phyloP scores from a whole-genome alignment of 2,329 filamentous ascomycete species.

The Grosmannia clavigera region DNA sequence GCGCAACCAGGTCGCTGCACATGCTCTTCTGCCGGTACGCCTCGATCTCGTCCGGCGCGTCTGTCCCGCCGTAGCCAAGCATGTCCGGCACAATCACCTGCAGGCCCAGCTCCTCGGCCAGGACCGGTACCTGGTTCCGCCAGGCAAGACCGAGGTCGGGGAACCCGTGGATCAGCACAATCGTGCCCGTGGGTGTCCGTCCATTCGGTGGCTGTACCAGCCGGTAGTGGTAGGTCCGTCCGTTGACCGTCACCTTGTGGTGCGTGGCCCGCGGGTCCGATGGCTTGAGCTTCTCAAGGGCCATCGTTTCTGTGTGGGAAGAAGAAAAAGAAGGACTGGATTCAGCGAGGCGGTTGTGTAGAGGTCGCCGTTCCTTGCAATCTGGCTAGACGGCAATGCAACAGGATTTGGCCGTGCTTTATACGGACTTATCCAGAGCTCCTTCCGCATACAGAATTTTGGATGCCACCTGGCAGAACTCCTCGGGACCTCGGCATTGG shows the following conservation, averaged over 20 bases:
- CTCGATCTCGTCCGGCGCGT: constrained; percentile 46
- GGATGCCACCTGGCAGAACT: neutral
- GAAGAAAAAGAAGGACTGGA: neutral
- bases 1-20: constrained; percentile 60
- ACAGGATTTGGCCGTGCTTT: too few species aligned
- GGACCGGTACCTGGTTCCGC: constrained; percentile 75
- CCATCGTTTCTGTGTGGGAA: neutral
- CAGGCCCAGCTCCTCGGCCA: constrained; percentile 57
- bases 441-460: neutral
- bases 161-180: constrained; percentile 55
- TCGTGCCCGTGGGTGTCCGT: constrained; percentile 17
- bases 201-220: constrained; percentile 34
- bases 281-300: constrained; percentile 40
- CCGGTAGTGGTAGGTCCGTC: constrained; percentile 57
- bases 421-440: too few species aligned
- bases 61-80: constrained; percentile 74
- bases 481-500: neutral
- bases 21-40: constrained; percentile 62
- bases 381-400: too few species aligned
- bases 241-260: constrained; percentile 50
- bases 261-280: constrained; percentile 56
- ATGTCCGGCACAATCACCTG: constrained; percentile 76
- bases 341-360: neutral
- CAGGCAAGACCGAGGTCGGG: constrained; percentile 77
- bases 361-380: neutral